Percentiles rank a stretch among this genome's conserved stretches.
Conservation (phyloP, 2,329 filamentous ascomycete genomes). For the Thielaviopsis cerberus region DNA sequence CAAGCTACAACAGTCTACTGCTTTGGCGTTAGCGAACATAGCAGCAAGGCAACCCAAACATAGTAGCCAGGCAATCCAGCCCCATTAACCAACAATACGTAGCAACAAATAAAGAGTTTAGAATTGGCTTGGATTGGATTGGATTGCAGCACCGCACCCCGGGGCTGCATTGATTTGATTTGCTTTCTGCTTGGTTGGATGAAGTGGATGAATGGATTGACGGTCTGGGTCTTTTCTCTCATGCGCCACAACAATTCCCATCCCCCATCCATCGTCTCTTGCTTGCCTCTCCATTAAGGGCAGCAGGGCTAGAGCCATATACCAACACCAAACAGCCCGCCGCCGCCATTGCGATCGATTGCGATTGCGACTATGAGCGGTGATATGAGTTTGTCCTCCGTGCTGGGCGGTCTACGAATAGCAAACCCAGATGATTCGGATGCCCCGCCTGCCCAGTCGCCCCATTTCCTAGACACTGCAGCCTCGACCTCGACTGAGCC, state of each 20-base stretch:
- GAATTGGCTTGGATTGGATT: too few relatives aligned
- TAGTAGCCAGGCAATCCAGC: neutral
- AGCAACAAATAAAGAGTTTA: too few relatives aligned
- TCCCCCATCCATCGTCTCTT: too few relatives aligned
- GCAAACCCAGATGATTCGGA: slow-evolving; percentile 75
- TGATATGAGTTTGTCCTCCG: slow-evolving; percentile 80
- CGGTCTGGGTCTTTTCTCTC: slow-evolving; percentile 6
- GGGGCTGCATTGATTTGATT: neutral
- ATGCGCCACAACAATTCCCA: slow-evolving; percentile 8
- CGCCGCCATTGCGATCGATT: too few relatives aligned
- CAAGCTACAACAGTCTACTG: neutral
- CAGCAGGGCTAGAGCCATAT: slow-evolving; percentile 10
- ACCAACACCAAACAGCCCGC: slow-evolving; percentile 3
- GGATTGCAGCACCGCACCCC: too few relatives aligned
- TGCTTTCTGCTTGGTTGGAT: neutral
- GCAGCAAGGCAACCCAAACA: neutral
- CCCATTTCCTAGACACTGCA: neutral
- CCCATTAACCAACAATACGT: too few relatives aligned
- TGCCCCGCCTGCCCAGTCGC: slow-evolving; percentile 13
- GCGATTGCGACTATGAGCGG: slow-evolving; percentile 57
- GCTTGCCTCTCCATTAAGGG: slow-evolving; percentile 8
- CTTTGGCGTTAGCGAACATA: neutral
- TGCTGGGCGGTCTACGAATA: slow-evolving; percentile 84
- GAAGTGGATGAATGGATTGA: too few relatives aligned
- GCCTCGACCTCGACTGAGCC: slow-evolving; percentile 13